Conservation (phyloP, 2,329 filamentous ascomycete genomes). For the Parastagonospora avenae region DNA sequence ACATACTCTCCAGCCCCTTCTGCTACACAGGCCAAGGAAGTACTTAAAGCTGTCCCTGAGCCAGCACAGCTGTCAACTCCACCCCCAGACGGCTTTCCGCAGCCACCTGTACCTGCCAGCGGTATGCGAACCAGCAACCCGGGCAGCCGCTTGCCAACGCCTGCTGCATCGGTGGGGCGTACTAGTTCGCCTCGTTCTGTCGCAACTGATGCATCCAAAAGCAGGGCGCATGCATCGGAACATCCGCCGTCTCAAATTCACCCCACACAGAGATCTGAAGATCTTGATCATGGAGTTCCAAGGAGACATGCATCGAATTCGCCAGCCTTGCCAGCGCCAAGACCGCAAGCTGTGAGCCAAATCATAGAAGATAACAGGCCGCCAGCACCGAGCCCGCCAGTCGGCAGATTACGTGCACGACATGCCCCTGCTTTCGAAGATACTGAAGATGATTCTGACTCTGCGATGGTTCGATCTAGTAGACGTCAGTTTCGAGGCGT, state of each 20-base stretch:
- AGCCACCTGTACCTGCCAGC: slow-evolving; percentile 8
- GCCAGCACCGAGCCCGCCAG: slow-evolving; percentile 42
- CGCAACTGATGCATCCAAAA: slow-evolving; percentile 23
- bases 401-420: slow-evolving; percentile 35
- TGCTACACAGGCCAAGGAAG: neutral
- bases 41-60: slow-evolving; percentile 4
- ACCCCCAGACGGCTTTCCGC: slow-evolving; percentile 8
- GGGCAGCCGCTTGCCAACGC: slow-evolving; percentile 21
- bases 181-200: slow-evolving; percentile 27
- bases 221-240: slow-evolving; percentile 19
- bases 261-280: slow-evolving; percentile 30
- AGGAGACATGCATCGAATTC: neutral
- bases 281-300: slow-evolving; percentile 15
- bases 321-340: slow-evolving; percentile 4
- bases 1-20: neutral
- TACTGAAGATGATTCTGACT: slow-evolving; percentile 39
- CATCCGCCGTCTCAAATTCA: slow-evolving; percentile 26
- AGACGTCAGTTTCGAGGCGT: slow-evolving; percentile 29
- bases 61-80: slow-evolving; percentile 19
- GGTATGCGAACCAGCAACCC: slow-evolving; percentile 8
- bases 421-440: slow-evolving; percentile 40
- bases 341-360: slow-evolving; percentile 20
- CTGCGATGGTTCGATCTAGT: slow-evolving; percentile 35
- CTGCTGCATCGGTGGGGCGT: slow-evolving; percentile 19
- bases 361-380: slow-evolving; percentile 39